Percentiles rank a stretch among this genome's conserved stretches.
These are phyloP conservation scores for Aspergillus ibericus DNA, from an alignment of 2,329 filamentous ascomycete genomes.

Conservation along the genomic window DNA sequence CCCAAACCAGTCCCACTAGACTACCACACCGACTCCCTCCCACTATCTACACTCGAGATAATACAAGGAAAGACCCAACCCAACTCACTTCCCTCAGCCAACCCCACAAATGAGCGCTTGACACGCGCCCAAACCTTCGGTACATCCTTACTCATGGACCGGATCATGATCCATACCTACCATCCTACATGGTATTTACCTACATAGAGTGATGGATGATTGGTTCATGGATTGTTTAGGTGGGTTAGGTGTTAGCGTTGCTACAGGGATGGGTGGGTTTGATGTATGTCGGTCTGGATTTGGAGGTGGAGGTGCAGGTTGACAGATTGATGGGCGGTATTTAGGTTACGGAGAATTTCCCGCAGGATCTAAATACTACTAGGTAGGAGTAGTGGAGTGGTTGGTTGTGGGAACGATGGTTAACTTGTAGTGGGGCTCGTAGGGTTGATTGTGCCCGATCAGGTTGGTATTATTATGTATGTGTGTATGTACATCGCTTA, in stretches of 20 bases:
- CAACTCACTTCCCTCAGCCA: too few species aligned
- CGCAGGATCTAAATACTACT: neutral
- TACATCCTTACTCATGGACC: too few species aligned
- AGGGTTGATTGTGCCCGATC: neutral
- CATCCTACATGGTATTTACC: too few species aligned
- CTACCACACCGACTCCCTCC: too few species aligned
- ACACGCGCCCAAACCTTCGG: conserved; percentile 10
- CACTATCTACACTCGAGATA: too few species aligned
- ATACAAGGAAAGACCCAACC: too few species aligned
- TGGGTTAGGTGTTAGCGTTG: neutral
- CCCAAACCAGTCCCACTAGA: too few species aligned
- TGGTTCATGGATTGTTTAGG: neutral
- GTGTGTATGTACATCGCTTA: neutral
- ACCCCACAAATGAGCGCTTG: conserved; percentile 19
- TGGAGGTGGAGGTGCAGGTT: neutral
- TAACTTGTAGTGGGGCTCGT: neutral
- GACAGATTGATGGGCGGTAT: neutral
- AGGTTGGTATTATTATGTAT: neutral
- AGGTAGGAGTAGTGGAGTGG: neutral
- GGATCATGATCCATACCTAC: too few species aligned
- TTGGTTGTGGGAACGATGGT: neutral
- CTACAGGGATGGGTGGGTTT: neutral
- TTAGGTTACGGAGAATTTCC: neutral
- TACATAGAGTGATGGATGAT: neutral
- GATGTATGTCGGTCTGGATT: neutral